These are phyloP conservation scores for Aspergillus tubingensis DNA, from an alignment of 2,329 filamentous ascomycete genomes.

Conservation along the genomic window DNA sequence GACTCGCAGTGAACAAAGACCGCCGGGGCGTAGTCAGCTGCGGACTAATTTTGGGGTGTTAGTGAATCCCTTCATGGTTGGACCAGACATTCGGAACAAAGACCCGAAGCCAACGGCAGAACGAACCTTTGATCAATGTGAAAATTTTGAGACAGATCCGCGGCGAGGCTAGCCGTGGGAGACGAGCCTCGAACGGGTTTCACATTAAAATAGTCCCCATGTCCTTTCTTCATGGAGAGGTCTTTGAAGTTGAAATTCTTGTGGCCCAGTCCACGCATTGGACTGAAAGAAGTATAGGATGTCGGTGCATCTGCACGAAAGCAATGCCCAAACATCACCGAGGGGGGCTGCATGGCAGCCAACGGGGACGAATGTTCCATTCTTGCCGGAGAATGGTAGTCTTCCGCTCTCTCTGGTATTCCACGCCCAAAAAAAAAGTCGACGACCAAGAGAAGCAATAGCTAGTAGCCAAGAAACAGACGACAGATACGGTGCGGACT, in stretches of 20 bases:
- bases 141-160: conserved; percentile 95
- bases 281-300: conserved; percentile 55
- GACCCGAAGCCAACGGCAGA: conserved; percentile 19
- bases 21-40: conserved; percentile 79
- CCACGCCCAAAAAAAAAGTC: not conserved
- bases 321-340: conserved; percentile 65
- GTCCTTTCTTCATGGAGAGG: conserved; percentile 68
- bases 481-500: conserved; percentile 13
- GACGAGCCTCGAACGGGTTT: conserved; percentile 82
- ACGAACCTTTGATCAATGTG: conserved; percentile 89
- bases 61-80: conserved; percentile 33
- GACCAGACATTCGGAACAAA: conserved; percentile 16
- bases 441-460: not conserved
- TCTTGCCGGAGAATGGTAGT: conserved; percentile 18
- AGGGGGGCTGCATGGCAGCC: conserved; percentile 82
- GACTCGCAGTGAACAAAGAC: conserved; percentile 76
- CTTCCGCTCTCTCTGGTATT: conserved; percentile 1
- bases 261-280: conserved; percentile 59
- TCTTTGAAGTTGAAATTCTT: conserved; percentile 76
- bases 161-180: conserved; percentile 84
- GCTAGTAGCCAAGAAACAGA: conserved; percentile 9
- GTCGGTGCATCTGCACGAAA: conserved; percentile 57
- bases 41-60: conserved; percentile 61
- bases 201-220: conserved; percentile 77
- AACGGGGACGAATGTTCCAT: conserved; percentile 96